Conservation (phyloP, 768 basidiomycete genomes). For the Panellus pusillus region DNA sequence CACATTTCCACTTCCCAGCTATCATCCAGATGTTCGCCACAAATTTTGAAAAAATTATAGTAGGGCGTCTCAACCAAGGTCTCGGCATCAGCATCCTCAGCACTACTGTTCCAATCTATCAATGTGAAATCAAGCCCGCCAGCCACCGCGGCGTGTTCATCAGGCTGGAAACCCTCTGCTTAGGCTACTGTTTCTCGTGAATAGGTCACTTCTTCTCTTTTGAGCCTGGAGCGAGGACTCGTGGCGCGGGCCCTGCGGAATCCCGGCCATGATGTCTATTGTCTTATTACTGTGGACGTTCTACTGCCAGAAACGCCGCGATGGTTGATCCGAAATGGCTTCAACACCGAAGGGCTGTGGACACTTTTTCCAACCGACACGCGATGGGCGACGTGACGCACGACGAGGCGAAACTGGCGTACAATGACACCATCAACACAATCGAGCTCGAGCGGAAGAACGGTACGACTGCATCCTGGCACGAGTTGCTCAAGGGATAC, state of each 20-base stretch:
- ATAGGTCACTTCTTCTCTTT: constrained; percentile 51
- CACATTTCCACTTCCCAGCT: too few species aligned
- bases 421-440: constrained; percentile 42
- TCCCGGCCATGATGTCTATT: constrained; percentile 50
- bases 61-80: constrained; percentile 46
- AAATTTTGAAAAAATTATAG: constrained; percentile 38
- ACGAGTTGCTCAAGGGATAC: constrained; percentile 51
- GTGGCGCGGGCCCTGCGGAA: constrained; percentile 57
- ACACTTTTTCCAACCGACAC: too few species aligned
- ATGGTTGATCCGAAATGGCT: constrained; percentile 51
- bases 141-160: constrained; percentile 50
- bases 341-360: too few species aligned
- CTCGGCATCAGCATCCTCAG: constrained; percentile 48
- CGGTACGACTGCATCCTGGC: too few species aligned
- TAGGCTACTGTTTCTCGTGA: constrained; percentile 53
- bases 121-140: constrained; percentile 48
- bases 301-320: constrained; percentile 53
- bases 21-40: too few species aligned
- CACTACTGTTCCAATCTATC: constrained; percentile 49
- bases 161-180: too few species aligned
- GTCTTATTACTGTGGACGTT: constrained; percentile 50
- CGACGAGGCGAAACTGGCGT: constrained; percentile 43
- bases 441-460: constrained; percentile 33
- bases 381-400: too few species aligned
- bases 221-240: constrained; percentile 44